These are phyloP conservation scores for Mortierella sp. DNA, from an alignment of 371 early-diverging fungal species.

Conservation along the genomic window DNA sequence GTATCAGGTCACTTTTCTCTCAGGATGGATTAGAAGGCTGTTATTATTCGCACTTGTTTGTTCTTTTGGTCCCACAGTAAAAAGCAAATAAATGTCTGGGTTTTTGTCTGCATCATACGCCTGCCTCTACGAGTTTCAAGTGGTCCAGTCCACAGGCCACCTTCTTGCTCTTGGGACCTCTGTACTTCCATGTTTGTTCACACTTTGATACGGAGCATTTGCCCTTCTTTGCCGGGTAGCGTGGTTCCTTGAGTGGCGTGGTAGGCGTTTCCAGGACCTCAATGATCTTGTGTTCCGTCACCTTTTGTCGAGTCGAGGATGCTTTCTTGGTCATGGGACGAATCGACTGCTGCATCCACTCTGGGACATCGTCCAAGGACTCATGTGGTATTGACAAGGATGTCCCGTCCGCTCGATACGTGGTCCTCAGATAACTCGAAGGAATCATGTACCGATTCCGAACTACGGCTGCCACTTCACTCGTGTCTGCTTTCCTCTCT, in stretches of 20 bases:
- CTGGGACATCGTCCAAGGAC: slow-evolving; percentile 25
- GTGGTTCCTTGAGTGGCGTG: slow-evolving; percentile 28
- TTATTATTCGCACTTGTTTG: too few species aligned
- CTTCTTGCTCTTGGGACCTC: slow-evolving; percentile 45
- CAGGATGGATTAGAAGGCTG: slow-evolving; percentile 20
- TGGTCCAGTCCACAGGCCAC: slow-evolving; percentile 48
- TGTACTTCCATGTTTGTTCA: slow-evolving; percentile 40
- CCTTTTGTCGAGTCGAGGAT: background rate
- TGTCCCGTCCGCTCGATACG: slow-evolving; percentile 21
- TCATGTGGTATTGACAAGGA: slow-evolving; percentile 49
- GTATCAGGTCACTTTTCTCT: slow-evolving; percentile 9
- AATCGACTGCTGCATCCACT: slow-evolving; percentile 35
- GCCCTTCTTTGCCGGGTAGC: slow-evolving; percentile 35
- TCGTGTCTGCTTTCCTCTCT: slow-evolving; percentile 20
- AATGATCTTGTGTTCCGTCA: slow-evolving; percentile 12
- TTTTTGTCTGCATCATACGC: slow-evolving; percentile 7
- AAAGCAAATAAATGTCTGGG: background rate
- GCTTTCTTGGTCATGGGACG: background rate
- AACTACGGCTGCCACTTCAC: background rate
- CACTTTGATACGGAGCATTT: slow-evolving; percentile 32
- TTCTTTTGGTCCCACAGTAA: background rate
- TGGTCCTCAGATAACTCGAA: slow-evolving; percentile 32
- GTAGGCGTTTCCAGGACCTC: slow-evolving; percentile 28
- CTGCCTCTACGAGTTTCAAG: slow-evolving; percentile 33
- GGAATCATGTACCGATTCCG: slow-evolving; percentile 23